phyloP scores from a whole-genome alignment of 352 stramenopile genomes.

The Paralagenidium karlingii region DNA sequence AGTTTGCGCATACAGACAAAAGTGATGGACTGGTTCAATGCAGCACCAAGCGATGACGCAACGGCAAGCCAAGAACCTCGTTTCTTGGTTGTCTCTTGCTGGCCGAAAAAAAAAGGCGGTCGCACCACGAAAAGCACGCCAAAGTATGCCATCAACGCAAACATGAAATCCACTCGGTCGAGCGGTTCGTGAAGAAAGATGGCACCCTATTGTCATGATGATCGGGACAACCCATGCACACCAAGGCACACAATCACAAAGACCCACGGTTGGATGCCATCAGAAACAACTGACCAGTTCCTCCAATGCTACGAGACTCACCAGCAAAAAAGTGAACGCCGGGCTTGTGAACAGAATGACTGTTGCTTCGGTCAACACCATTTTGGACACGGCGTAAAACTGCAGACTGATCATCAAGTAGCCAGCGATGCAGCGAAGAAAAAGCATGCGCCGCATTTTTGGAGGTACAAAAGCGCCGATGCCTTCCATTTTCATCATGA shows the following conservation, averaged over 20 bases:
- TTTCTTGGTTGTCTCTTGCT: too few species aligned
- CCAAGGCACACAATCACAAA: not conserved
- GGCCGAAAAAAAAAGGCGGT: slow-evolving; percentile 32
- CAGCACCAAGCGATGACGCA: slow-evolving; percentile 19
- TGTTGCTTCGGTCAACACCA: slow-evolving; percentile 57
- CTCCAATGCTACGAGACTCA: too few species aligned
- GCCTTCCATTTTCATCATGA: slow-evolving; percentile 12
- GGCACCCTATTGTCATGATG: slow-evolving; percentile 22
- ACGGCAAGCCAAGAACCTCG: slow-evolving; percentile 14
- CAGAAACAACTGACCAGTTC: not conserved
- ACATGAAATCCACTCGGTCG: slow-evolving; percentile 25
- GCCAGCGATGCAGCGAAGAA: slow-evolving; percentile 32
- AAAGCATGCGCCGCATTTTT: slow-evolving; percentile 12
- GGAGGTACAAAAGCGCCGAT: slow-evolving; percentile 11
- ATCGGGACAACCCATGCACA: too few species aligned
- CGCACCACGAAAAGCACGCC: slow-evolving; percentile 43
- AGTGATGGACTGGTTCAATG: slow-evolving; percentile 27
- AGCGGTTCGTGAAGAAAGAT: slow-evolving; percentile 30
- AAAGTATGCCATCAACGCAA: slow-evolving; percentile 28
- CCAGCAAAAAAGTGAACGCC: slow-evolving; percentile 52
- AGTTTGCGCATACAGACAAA: slow-evolving; percentile 47
- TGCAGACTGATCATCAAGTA: slow-evolving; percentile 38
- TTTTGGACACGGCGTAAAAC: slow-evolving; percentile 60
- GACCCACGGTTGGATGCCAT: too few species aligned
- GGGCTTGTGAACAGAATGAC: slow-evolving; percentile 53